Evolutionary conservation across 1,139 yeast genomes (phyloP).

Genomic region (Geotrichum klebahnii): DNA sequence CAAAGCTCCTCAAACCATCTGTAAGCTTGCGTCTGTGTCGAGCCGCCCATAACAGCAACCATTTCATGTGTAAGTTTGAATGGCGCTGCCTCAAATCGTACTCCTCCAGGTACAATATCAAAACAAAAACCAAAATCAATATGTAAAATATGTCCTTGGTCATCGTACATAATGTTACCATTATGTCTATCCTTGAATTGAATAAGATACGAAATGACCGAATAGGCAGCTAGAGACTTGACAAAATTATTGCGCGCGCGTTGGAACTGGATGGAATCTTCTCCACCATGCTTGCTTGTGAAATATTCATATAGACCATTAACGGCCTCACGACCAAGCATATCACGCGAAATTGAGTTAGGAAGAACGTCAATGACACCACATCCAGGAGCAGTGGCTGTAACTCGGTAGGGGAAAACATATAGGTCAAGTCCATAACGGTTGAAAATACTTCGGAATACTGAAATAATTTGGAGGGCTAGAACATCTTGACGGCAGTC

Average conservation of each 20-base stretch:
- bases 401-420: constrained; percentile 90
- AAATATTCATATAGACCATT: constrained; percentile 94
- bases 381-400: constrained; percentile 98
- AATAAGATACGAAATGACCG: constrained; percentile 83
- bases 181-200: constrained; percentile 98
- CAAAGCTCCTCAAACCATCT: constrained; percentile 93
- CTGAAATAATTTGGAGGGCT: constrained; percentile 85
- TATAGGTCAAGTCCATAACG: constrained; percentile 82
- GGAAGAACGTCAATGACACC: constrained; percentile 98
- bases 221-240: constrained; percentile 91
- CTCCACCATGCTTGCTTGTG: constrained; percentile 89
- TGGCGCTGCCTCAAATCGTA: constrained; percentile 94
- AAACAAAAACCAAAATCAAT: constrained; percentile 98
- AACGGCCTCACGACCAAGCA: constrained; percentile 98
- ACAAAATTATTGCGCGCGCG: constrained; percentile 88
- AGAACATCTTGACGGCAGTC: constrained; percentile 97
- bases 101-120: constrained; percentile 99
- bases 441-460: constrained; percentile 87
- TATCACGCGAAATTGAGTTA: constrained; percentile 89
- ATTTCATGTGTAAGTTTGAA: constrained; percentile 94
- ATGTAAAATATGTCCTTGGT: constrained; percentile 88
- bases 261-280: constrained; percentile 83
- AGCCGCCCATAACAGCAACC: constrained; percentile 94
- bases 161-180: constrained; percentile 98
- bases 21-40: constrained; percentile 77